Base-by-base conservation (phyloP, 2,329 filamentous ascomycete species). In the Monosporascus sp. region DNA sequence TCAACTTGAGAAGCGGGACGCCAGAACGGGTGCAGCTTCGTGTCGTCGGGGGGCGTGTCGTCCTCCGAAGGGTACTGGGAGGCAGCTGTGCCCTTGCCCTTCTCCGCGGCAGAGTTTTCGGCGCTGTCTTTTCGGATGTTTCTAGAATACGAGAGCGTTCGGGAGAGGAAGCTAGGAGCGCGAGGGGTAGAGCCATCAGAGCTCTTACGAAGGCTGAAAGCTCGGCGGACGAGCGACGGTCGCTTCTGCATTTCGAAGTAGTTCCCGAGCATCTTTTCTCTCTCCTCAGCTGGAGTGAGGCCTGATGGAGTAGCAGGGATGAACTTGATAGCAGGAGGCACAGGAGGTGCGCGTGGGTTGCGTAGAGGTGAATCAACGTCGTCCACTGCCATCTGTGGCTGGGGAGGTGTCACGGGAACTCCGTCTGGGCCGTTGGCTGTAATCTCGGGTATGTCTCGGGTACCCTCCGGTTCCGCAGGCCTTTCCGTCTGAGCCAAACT, bases 241-340 rank as follows among this genome's bases (percentile, higher is more conserved):
- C 75, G 75, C 52, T 75, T 74, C 17, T 70, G 72, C 2, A 70
- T 68, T 24, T 80, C 79, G 50, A 78, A 78, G 49, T 78, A 80
- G 56, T 80, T 82, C 1, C 81, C 81, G 22, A 81, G 66, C 59
- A 76, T 76, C 24, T 72, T 72, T 52, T 78, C 71, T 60, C 75
- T 78, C 57, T 85, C 81, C 2, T 74, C 63, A 2, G 76, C 71
- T 9, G 83, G 81, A 1, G 82, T 85, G 44, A 79, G 63, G 2
- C 79, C 82, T 2, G 81, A 84, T 3, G 83, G 82, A 0, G 82
- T 86, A 26, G 83, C 82, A 0, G 82, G 82, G 37, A 83, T 86
- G 55, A 86, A 82, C 52, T 82, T 78, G 60, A 86, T 78, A 2
- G 68, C 70, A 9, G 74, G 76, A 6, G 69, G 80, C 56, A 76